phyloP scores from a whole-genome alignment of 108 stramenopile species.

The Cyclotella distinguenda region DNA sequence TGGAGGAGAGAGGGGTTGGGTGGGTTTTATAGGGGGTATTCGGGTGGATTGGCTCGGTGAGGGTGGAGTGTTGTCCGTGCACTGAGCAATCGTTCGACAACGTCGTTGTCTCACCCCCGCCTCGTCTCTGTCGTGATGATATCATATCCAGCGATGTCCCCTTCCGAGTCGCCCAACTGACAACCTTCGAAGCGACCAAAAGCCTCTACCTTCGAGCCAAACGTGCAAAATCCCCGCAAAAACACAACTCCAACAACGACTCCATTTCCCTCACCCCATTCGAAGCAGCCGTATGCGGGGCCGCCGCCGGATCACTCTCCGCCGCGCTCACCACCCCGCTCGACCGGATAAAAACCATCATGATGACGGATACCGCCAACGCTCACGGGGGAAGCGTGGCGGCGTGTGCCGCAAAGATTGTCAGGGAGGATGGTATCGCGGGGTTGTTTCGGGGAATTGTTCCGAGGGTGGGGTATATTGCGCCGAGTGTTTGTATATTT shows the following conservation, averaged over 20 bases:
- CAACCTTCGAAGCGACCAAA: conserved; percentile 76
- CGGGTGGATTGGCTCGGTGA: conserved; percentile 58
- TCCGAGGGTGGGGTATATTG: conserved; percentile 76
- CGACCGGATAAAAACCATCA: conserved; percentile 75
- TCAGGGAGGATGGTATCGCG: conserved; percentile 58
- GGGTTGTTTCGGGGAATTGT: conserved; percentile 67
- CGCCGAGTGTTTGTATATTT: conserved; percentile 81
- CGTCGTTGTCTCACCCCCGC: background rate
- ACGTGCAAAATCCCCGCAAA: conserved; percentile 9
- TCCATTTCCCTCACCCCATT: conserved; percentile 50
- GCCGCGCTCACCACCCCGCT: conserved; percentile 74
- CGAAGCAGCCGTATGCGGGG: conserved; percentile 77
- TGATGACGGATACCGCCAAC: conserved; percentile 73
- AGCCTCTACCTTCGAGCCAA: conserved; percentile 40
- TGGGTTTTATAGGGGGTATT: conserved; percentile 71
- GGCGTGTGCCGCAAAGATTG: conserved; percentile 58
- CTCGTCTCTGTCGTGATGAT: too few relatives aligned
- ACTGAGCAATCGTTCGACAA: background rate
- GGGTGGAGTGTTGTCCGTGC: background rate
- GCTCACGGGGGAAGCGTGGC: conserved; percentile 60
- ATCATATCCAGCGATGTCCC: conserved; percentile 82
- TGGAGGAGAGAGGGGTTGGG: conserved; percentile 50
- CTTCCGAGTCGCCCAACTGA: conserved; percentile 78
- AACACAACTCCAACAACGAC: background rate
- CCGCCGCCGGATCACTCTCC: conserved; percentile 73